Evolutionary conservation across 2,329 filamentous ascomycete genomes (phyloP).

Genomic region (Coniochaeta hoffmannii): DNA sequence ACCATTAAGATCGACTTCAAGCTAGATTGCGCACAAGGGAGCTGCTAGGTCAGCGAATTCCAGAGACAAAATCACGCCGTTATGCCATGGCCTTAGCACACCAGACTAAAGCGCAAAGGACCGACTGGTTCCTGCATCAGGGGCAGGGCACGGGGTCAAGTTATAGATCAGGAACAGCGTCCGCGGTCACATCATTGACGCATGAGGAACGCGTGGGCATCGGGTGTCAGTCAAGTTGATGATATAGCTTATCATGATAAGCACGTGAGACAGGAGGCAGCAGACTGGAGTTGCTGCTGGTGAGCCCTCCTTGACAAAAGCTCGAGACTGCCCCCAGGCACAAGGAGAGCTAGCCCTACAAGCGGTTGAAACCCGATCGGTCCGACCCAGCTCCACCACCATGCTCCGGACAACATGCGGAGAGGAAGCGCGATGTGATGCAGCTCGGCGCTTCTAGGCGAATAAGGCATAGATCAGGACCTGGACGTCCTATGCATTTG

Average conservation of each 20-base stretch:
- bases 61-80: background rate
- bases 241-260: background rate
- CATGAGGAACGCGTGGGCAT: background rate
- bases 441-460: background rate
- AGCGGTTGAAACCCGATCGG: background rate
- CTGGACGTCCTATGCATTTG: background rate
- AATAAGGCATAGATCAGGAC: background rate
- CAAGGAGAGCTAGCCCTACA: background rate
- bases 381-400: background rate
- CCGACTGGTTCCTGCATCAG: conserved; percentile 2
- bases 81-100: background rate
- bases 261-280: background rate
- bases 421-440: background rate
- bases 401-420: background rate
- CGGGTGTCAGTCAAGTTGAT: background rate
- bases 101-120: background rate
- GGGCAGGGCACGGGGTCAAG: background rate
- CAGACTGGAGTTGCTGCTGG: background rate
- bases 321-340: background rate
- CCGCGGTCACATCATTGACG: background rate
- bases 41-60: background rate
- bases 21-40: background rate
- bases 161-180: background rate
- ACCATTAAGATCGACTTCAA: background rate
- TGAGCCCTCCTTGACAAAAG: background rate